These are phyloP conservation scores for Trichoderma oligosporum DNA, from an alignment of 2,329 filamentous ascomycete genomes.

Conservation along the genomic window DNA sequence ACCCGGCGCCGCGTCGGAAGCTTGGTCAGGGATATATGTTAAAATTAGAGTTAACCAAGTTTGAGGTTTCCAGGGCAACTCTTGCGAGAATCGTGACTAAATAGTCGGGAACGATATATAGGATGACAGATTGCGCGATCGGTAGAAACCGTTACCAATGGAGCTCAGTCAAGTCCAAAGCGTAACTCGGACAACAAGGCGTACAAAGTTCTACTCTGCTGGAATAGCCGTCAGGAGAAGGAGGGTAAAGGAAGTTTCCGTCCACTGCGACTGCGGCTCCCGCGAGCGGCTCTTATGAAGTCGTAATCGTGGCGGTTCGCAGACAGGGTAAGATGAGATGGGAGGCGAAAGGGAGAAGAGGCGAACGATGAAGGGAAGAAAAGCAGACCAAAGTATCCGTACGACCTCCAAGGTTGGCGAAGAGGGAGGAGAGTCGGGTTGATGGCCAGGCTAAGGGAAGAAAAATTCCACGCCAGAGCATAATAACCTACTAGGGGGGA, in stretches of 20 bases:
- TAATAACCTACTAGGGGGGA: conserved; percentile 20
- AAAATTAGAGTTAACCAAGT: not conserved
- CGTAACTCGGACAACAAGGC: conserved; percentile 20
- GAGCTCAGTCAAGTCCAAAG: conserved; percentile 14
- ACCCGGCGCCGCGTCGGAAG: conserved; percentile 2
- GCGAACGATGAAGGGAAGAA: conserved; percentile 20
- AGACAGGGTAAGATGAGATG: not conserved
- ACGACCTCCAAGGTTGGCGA: conserved; percentile 15
- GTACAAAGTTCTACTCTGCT: too few species aligned
- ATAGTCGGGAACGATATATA: not conserved
- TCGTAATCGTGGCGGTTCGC: conserved; percentile 1
- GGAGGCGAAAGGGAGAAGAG: conserved; percentile 11
- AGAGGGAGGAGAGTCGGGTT: conserved; percentile 17
- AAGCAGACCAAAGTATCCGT: conserved; percentile 1
- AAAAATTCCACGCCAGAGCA: conserved; percentile 20
- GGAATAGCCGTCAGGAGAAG: conserved; percentile 10
- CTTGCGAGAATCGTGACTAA: not conserved
- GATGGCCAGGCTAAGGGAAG: conserved; percentile 16
- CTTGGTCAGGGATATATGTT: not conserved
- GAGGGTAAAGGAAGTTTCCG: conserved; percentile 1
- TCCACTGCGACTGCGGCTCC: not conserved
- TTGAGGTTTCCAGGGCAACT: not conserved
- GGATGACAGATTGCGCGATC: conserved; percentile 12
- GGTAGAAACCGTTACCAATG: not conserved
- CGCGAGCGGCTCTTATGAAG: conserved; percentile 17